phyloP scores from a whole-genome alignment of 331 rosid species.

The Rhamnella rubrinervis region DNA sequence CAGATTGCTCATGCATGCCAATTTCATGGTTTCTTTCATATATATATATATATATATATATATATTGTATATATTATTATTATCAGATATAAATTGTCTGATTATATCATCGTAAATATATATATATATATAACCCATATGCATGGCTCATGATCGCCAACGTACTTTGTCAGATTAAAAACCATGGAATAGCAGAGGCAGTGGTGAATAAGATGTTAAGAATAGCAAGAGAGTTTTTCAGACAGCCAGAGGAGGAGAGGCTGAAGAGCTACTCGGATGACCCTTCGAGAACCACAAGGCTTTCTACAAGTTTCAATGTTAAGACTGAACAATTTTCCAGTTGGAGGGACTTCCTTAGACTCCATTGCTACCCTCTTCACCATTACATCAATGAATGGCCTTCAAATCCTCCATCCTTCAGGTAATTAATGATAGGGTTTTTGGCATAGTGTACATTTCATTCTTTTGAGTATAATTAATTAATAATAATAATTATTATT shows the following conservation, averaged over 20 bases:
- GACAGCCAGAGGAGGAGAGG: constrained; percentile 67
- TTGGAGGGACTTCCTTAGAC: constrained; percentile 87
- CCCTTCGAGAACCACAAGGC: constrained; percentile 63
- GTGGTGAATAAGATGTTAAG: constrained; percentile 36
- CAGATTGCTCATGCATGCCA: constrained; percentile 60
- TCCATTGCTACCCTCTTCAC: constrained; percentile 67
- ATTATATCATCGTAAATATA: no score
- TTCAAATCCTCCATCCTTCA: constrained; percentile 62
- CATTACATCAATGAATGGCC: constrained; percentile 78
- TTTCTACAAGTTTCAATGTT: constrained; percentile 83
- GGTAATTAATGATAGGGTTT: no score
- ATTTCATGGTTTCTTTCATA: constrained; percentile 75
- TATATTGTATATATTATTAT: no score
- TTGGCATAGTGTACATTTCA: no score
- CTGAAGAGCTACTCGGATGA: constrained; percentile 77
- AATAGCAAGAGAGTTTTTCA: constrained; percentile 57
- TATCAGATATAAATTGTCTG: no score
- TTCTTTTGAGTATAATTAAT: no score
- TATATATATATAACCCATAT: no score
- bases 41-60: neutral
- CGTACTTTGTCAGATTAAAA: constrained; percentile 42
- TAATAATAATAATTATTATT: no score
- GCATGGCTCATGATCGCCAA: no score
- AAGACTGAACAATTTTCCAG: constrained; percentile 64
- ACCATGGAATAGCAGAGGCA: constrained; percentile 60